Conservation (phyloP, 1,284 basidiomycete genomes). For the Ustilago tritici region DNA sequence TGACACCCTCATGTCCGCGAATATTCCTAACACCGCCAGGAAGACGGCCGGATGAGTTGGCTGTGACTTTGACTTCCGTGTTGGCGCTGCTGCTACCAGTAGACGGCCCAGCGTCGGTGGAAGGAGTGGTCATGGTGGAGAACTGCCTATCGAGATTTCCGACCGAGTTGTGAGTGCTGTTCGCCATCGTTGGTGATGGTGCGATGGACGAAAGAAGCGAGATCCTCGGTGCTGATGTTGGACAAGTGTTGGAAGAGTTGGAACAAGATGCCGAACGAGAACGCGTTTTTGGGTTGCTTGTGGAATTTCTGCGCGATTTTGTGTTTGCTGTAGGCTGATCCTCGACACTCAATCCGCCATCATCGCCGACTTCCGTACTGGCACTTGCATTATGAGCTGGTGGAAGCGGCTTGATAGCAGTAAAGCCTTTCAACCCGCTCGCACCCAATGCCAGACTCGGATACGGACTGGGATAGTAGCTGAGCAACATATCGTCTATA, state of each 20-base stretch:
- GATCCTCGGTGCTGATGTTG: conserved; percentile 6
- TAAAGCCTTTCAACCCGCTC: conserved; percentile 26
- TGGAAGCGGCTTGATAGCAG: conserved; percentile 11
- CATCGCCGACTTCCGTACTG: neutral
- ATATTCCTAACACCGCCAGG: conserved; percentile 51
- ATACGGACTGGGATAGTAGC: conserved; percentile 69
- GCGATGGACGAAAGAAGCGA: conserved; percentile 17
- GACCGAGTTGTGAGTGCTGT: neutral
- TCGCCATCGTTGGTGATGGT: neutral
- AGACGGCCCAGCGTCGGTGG: neutral
- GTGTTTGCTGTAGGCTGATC: neutral
- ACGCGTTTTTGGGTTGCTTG: conserved; percentile 19
- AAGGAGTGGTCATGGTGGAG: conserved; percentile 11
- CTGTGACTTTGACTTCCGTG: conserved; percentile 43
- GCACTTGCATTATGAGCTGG: neutral
- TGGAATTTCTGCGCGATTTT: conserved; percentile 14
- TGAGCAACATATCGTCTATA: conserved; percentile 67
- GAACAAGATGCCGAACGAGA: conserved; percentile 20
- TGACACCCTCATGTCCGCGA: conserved; percentile 45
- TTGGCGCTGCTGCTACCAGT: neutral
- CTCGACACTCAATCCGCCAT: neutral
- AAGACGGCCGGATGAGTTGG: conserved; percentile 43
- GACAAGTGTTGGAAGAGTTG: conserved; percentile 8
- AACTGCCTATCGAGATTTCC: conserved; percentile 6
- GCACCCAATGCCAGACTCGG: conserved; percentile 48